A percentile compares a stretch with the other conserved stretches of the same genome.
phyloP scores from a whole-genome alignment of 768 basidiomycete species.

The Rhodotorula diobovata region DNA sequence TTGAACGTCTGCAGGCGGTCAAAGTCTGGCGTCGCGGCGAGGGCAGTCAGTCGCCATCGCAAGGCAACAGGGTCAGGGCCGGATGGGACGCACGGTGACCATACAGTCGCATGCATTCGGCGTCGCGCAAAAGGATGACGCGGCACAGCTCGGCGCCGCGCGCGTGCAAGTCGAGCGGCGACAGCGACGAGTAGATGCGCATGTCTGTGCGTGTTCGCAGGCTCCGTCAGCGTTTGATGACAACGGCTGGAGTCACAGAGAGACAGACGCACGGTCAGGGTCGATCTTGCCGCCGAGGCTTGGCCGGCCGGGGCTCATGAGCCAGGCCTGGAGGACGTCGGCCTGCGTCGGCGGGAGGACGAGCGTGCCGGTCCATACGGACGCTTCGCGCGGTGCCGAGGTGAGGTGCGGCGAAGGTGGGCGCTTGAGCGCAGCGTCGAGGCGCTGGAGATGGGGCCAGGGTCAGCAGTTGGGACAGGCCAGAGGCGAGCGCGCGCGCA shows the following conservation, averaged over 20 bases:
- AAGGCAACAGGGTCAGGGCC: background rate
- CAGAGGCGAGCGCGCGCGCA: background rate
- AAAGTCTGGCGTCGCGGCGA: constrained; percentile 1
- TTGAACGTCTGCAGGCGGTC: constrained; percentile 21
- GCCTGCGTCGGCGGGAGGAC: constrained; percentile 18
- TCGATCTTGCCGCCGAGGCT: constrained; percentile 8
- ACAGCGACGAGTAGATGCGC: constrained; percentile 30
- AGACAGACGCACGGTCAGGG: constrained; percentile 19
- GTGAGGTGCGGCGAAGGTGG: constrained; percentile 9
- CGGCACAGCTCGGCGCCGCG: constrained; percentile 35
- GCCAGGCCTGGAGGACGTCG: constrained; percentile 17
- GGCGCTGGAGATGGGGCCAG: background rate
- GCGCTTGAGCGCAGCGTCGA: constrained; percentile 19
- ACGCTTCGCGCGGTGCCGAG: constrained; percentile 24
- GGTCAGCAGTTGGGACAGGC: background rate
- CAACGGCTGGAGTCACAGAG: no score
- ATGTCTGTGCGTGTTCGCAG: constrained; percentile 12
- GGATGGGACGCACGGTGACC: constrained; percentile 18
- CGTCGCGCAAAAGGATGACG: constrained; percentile 10
- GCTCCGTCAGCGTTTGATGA: no score
- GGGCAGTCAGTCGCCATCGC: no score
- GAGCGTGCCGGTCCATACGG: constrained; percentile 23
- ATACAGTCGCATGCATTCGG: background rate
- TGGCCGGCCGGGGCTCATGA: constrained; percentile 11
- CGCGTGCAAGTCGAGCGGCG: constrained; percentile 30